Percentiles rank a stretch among this genome's conserved stretches.
These are phyloP conservation scores for Aspergillus brasiliensis DNA, from an alignment of 2,329 filamentous ascomycete genomes.

Conservation along the genomic window DNA sequence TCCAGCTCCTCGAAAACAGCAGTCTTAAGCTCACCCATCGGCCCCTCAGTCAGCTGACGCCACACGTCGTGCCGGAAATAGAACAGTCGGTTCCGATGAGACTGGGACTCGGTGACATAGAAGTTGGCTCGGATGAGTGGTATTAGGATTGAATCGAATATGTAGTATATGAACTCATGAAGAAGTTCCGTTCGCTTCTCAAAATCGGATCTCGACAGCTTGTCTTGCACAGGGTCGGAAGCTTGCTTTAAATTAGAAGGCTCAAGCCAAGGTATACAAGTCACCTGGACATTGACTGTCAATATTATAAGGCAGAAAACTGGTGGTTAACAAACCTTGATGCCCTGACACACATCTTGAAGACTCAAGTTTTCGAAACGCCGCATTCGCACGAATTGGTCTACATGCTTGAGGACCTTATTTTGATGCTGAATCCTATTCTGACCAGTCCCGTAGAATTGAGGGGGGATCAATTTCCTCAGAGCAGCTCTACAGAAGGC, in stretches of 20 bases:
- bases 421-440: conserved; percentile 61
- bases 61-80: conserved; percentile 96
- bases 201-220: conserved; percentile 70
- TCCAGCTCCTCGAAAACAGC: conserved; percentile 79
- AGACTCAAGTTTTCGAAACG: conserved; percentile 80
- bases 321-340: conserved; percentile 62
- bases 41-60: conserved; percentile 73
- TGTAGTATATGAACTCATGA: conserved; percentile 83
- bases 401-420: conserved; percentile 66
- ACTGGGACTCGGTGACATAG: conserved; percentile 88
- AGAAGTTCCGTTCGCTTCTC: conserved; percentile 78
- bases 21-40: conserved; percentile 66
- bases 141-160: conserved; percentile 89
- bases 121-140: conserved; percentile 86
- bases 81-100: conserved; percentile 77
- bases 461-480: conserved; percentile 69
- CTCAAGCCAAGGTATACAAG: conserved; percentile 71
- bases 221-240: conserved; percentile 38
- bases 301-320: background rate
- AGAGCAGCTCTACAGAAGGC: conserved; percentile 82
- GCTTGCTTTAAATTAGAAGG: conserved; percentile 47
- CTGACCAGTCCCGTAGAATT: conserved; percentile 69
- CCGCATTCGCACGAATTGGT: conserved; percentile 74
- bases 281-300: conserved; percentile 55
- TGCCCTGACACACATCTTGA: conserved; percentile 72